phyloP scores from a whole-genome alignment of 495 filamentous ascomycete species.

The Bryoglossum gracile region DNA sequence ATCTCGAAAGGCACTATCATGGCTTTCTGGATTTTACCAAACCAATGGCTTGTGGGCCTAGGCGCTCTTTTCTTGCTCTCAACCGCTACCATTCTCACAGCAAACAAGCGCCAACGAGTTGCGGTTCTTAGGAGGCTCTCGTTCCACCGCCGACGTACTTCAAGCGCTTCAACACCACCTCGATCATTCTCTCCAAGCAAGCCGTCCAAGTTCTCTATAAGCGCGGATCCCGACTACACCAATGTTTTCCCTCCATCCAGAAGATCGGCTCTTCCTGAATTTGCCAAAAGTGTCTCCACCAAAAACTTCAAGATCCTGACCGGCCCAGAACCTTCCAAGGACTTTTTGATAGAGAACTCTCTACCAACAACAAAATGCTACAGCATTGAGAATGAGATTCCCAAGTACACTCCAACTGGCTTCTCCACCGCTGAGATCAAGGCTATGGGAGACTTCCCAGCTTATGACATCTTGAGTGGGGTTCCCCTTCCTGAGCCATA shows the following conservation, averaged over 20 bases:
- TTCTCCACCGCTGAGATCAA: slow-evolving; percentile 64
- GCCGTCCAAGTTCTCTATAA: background rate
- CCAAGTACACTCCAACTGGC: slow-evolving; percentile 34
- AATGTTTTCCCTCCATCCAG: slow-evolving; percentile 50
- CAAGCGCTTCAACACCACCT: slow-evolving; percentile 45
- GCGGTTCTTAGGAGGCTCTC: slow-evolving; percentile 10
- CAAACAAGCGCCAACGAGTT: slow-evolving; percentile 17
- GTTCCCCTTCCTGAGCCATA: slow-evolving; percentile 69
- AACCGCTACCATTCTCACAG: slow-evolving; percentile 8
- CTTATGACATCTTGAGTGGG: slow-evolving; percentile 72
- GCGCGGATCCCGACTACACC: slow-evolving; percentile 32
- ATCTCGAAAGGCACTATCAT: slow-evolving; percentile 6
- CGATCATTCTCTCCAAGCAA: slow-evolving; percentile 50
- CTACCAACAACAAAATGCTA: slow-evolving; percentile 22
- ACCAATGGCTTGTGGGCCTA: slow-evolving; percentile 17
- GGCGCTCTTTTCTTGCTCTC: slow-evolving; percentile 15
- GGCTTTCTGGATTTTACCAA: slow-evolving; percentile 9
- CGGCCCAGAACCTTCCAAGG: slow-evolving; percentile 1
- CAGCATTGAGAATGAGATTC: slow-evolving; percentile 25
- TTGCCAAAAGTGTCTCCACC: slow-evolving; percentile 12
- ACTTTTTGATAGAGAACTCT: slow-evolving; percentile 7
- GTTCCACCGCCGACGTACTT: slow-evolving; percentile 15
- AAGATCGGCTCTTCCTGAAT: slow-evolving; percentile 40
- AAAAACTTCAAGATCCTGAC: slow-evolving; percentile 15
- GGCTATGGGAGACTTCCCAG: slow-evolving; percentile 71